Percentiles rank a stretch among this genome's conserved stretches.
These are phyloP conservation scores for Diaporthe citrichinensis DNA, from an alignment of 2,329 filamentous ascomycete genomes.

Conservation along the genomic window DNA sequence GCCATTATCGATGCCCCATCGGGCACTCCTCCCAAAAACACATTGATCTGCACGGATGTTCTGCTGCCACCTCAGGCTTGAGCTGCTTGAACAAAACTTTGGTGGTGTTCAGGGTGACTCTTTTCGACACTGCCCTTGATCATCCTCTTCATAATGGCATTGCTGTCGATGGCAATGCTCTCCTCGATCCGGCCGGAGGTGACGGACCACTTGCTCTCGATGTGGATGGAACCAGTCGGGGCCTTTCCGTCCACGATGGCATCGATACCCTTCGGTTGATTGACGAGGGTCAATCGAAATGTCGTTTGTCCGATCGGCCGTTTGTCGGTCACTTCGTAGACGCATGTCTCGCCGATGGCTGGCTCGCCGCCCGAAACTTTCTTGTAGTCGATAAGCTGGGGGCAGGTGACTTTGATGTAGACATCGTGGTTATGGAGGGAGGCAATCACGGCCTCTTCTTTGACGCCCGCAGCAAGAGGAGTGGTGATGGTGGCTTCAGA, in stretches of 20 bases:
- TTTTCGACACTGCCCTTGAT: slow-evolving; percentile 50
- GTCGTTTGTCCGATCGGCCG: slow-evolving; percentile 25
- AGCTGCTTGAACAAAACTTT: slow-evolving; percentile 41
- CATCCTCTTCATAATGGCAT: slow-evolving; percentile 48
- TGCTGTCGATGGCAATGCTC: slow-evolving; percentile 47
- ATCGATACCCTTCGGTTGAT: slow-evolving; percentile 46
- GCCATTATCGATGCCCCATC: not conserved
- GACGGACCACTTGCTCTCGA: slow-evolving; percentile 41
- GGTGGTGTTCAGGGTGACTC: slow-evolving; percentile 46
- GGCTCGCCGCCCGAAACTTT: not conserved
- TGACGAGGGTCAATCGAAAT: slow-evolving; percentile 42
- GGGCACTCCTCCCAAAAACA: too few relatives aligned
- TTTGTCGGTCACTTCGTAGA: slow-evolving; percentile 14
- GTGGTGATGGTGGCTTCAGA: slow-evolving; percentile 18
- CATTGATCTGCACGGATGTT: not conserved
- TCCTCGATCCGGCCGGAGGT: slow-evolving; percentile 44
- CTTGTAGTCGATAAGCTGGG: slow-evolving; percentile 8
- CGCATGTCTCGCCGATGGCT: not conserved
- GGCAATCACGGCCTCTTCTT: slow-evolving; percentile 1
- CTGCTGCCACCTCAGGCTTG: not conserved
- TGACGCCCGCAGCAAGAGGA: not conserved
- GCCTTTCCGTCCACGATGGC: slow-evolving; percentile 46
- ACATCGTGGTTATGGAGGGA: slow-evolving; percentile 9
- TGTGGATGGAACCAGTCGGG: slow-evolving; percentile 46
- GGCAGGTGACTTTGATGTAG: slow-evolving; percentile 20